Conservation (phyloP, 371 early-diverging fungal genomes). For the Rhizopus arrhizus region DNA sequence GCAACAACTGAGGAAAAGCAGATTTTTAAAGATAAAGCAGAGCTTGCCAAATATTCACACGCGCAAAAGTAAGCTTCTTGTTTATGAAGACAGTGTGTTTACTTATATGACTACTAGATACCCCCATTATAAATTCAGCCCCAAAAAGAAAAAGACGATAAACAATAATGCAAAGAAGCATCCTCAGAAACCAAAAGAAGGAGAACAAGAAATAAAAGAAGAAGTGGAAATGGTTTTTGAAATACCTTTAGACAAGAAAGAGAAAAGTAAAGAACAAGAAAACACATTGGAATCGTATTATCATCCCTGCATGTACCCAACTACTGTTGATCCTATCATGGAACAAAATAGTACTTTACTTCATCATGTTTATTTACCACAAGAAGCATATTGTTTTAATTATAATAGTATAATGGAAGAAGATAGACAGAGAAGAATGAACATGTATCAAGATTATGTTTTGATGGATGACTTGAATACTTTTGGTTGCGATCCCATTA, state of each 20-base stretch:
- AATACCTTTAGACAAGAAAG: background rate
- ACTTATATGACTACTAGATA: conserved; percentile 38
- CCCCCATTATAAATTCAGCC: conserved; percentile 73
- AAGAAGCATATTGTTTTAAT: background rate
- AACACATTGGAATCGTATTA: too few relatives aligned
- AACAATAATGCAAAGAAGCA: background rate
- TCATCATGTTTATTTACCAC: background rate
- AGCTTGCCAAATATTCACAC: conserved; percentile 58
- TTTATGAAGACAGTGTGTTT: background rate
- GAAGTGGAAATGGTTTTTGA: background rate
- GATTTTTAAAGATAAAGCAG: conserved; percentile 56
- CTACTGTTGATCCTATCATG: background rate
- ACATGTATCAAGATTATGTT: conserved; percentile 1
- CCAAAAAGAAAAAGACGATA: conserved; percentile 58
- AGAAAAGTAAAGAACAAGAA: background rate
- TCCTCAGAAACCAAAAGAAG: background rate
- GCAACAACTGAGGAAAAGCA: conserved; percentile 56
- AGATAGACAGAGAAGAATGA: background rate
- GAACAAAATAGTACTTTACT: background rate
- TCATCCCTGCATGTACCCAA: background rate
- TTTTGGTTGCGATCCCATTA: background rate
- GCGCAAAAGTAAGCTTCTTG: conserved; percentile 47
- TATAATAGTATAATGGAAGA: background rate
- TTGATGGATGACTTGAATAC: background rate
- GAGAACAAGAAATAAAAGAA: background rate